Evolutionary conservation across 108 stramenopile genomes (phyloP).

Genomic region (Nitzschia sp.): DNA sequence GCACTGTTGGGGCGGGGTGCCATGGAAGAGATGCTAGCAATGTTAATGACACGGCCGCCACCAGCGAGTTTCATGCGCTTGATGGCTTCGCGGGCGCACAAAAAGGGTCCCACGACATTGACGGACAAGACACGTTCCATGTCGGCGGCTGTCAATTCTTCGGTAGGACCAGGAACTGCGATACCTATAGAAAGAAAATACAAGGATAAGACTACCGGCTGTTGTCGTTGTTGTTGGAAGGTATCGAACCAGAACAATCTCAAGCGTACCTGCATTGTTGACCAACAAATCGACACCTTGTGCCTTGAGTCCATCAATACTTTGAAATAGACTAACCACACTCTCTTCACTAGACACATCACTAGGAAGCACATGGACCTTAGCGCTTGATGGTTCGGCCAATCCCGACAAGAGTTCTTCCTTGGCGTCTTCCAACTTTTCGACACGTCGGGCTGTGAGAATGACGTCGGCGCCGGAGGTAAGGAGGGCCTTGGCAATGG

Average conservation of each 20-base stretch:
- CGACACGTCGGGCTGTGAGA: conserved; percentile 11
- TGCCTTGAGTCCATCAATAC: conserved; percentile 2
- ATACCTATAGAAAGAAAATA: background rate
- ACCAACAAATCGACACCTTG: conserved; percentile 12
- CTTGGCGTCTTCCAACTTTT: conserved; percentile 9
- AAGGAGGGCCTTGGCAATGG: conserved; percentile 45
- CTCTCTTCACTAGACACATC: conserved; percentile 20
- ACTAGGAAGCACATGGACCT: conserved; percentile 6
- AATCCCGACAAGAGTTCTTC: conserved; percentile 1
- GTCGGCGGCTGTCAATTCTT: conserved; percentile 7
- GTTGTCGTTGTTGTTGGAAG: no score
- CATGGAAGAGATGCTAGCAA: conserved; percentile 65
- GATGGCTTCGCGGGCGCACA: conserved; percentile 69
- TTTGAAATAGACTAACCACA: conserved; percentile 12
- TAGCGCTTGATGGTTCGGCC: background rate
- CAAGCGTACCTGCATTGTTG: conserved; percentile 21
- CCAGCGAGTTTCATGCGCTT: conserved; percentile 52
- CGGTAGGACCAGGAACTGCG: conserved; percentile 4
- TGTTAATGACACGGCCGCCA: conserved; percentile 78
- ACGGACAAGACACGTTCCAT: conserved; percentile 59
- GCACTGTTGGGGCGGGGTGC: conserved; percentile 70
- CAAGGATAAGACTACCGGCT: background rate
- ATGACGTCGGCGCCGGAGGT: conserved; percentile 8
- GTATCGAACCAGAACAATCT: background rate
- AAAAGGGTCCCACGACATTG: conserved; percentile 71